Conservation (phyloP, 495 filamentous ascomycete genomes). For the Trichoderma reesei region DNA sequence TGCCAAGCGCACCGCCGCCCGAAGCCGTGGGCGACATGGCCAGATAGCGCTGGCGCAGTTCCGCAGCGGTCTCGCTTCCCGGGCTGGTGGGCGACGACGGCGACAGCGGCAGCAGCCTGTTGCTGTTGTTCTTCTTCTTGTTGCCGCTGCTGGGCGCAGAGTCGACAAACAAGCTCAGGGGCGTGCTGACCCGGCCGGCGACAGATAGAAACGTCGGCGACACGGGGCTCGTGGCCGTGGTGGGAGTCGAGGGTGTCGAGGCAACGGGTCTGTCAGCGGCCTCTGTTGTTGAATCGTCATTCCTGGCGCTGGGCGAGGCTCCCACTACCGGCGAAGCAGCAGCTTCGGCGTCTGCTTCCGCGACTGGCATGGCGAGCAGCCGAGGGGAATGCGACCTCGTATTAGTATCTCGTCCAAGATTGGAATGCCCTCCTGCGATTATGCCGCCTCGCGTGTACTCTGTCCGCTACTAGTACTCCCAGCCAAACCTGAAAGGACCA, state of each 20-base stretch:
- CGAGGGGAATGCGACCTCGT: slow-evolving; percentile 3
- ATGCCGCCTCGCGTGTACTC: neutral
- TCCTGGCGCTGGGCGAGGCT: neutral
- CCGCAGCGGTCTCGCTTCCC: neutral
- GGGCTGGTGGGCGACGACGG: slow-evolving; percentile 15
- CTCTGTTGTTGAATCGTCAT: neutral
- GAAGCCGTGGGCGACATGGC: slow-evolving; percentile 4
- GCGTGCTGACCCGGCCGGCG: slow-evolving; percentile 31
- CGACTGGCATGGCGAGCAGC: neutral
- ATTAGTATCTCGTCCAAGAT: neutral
- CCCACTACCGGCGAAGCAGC: neutral
- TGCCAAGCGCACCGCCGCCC: neutral
- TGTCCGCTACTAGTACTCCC: neutral
- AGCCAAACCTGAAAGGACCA: no score
- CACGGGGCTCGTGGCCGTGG: slow-evolving; percentile 13
- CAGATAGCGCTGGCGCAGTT: neutral
- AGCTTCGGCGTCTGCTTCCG: neutral
- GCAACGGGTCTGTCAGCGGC: no score
- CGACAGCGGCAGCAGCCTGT: slow-evolving; percentile 16
- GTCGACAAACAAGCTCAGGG: slow-evolving; percentile 34
- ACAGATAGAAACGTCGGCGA: slow-evolving; percentile 25
- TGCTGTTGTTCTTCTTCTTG: slow-evolving; percentile 7
- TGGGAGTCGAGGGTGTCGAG: slow-evolving; percentile 3
- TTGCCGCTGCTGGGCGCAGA: slow-evolving; percentile 11
- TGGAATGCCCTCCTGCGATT: neutral